Base-by-base conservation (phyloP, 179 eudicot species). In the Gypsophila paniculata region DNA sequence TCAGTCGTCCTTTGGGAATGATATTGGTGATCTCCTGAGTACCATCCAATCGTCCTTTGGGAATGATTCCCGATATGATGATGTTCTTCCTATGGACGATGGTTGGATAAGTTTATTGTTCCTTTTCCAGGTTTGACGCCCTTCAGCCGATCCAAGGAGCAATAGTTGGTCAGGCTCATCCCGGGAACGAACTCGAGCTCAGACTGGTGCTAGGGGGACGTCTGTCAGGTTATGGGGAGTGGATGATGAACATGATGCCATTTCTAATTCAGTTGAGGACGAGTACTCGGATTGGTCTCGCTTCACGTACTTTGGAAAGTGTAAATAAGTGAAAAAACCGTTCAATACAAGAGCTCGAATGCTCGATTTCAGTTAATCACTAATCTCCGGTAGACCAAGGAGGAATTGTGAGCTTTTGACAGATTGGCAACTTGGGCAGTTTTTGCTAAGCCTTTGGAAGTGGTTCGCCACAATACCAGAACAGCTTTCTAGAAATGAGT, bases 21-120 rank as follows among this genome's bases (percentile, higher is more conserved):
- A 93, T 76, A 73, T 91, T 4, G 96, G 88, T 14, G 98, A 93
- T 66, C 81, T 91, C 74, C 82, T 93, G 52, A 91, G 96, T 72
- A 86, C 90, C 3, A 82, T 93, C 22, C 93, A 85, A 55, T 86
- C 95, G 26, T 78, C 87, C 1, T 54, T 89, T 0, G 86, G 82
- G 49, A 91, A 83, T 9, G 98, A 91, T 70, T n/a, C n/a, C n/a
- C 81, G 61, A 18, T 82, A 75, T 34, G 90, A 80, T 26, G 86
- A 82, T 12, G 66, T 61, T 11, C 69, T 82, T 21, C 79, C 82
- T 1, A 59, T 87, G 14, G 90, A 85, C 22, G 95, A 85, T 9
- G 42, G 85, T 69, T 87, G 75, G 93, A 74, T 89, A 52, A 85
- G 93, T 1, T 76, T 91, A 29, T 82, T n/a, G n/a, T n/a, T n/a